Evolutionary conservation across 2,329 filamentous ascomycete species (phyloP).

Genomic region (Nemania bipapillata): DNA sequence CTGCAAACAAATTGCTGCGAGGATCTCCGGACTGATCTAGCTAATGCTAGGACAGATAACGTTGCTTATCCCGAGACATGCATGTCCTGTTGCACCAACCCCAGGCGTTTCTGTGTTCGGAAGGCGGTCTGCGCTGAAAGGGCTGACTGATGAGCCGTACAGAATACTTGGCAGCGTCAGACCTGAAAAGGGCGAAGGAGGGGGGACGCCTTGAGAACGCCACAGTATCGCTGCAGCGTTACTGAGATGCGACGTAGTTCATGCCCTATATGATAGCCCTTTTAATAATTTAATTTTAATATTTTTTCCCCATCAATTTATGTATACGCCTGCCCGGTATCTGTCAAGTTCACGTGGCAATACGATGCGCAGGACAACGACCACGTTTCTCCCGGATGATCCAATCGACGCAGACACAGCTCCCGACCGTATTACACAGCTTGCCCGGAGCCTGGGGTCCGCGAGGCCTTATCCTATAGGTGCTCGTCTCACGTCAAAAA

Average conservation of each 20-base stretch:
- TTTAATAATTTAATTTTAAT: no score
- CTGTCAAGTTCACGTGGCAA: conserved; percentile 25
- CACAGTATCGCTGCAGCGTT: conserved; percentile 7
- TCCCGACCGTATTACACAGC: conserved; percentile 23
- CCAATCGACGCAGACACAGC: conserved; percentile 19
- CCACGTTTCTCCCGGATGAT: conserved; percentile 3
- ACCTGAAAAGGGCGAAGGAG: neutral
- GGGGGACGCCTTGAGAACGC: conserved; percentile 10
- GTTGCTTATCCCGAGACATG: conserved; percentile 31
- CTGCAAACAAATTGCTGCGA: neutral
- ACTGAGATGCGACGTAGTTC: neutral
- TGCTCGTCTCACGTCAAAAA: neutral
- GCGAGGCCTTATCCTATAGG: conserved; percentile 11
- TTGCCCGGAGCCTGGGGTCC: neutral
- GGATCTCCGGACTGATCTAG: conserved; percentile 16
- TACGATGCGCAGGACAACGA: conserved; percentile 13
- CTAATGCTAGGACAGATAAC: conserved; percentile 25
- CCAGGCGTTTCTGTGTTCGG: conserved; percentile 4
- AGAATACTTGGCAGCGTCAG: conserved; percentile 5
- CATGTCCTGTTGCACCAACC: conserved; percentile 26
- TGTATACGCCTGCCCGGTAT: conserved; percentile 11
- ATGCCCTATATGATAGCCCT: no score
- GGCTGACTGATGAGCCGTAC: neutral
- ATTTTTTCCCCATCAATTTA: no score
- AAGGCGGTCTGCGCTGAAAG: neutral